Conservation (phyloP, 768 basidiomycete genomes). For the Podaxis rugospora region DNA sequence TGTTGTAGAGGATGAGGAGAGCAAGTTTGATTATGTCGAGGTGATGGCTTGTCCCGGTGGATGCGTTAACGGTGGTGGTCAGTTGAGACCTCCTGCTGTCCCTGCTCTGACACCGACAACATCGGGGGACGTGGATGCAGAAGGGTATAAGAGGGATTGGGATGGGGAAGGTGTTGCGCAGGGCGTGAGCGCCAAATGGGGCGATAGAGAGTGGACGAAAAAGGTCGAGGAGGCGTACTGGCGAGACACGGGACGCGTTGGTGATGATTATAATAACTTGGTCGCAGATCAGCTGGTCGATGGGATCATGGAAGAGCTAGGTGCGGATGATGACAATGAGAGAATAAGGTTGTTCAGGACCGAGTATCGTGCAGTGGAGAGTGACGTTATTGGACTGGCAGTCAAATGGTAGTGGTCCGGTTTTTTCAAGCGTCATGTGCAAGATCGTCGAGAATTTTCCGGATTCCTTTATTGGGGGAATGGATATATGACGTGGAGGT, state of each 20-base stretch:
- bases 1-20: conserved; percentile 27
- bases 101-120: not conserved
- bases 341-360: conserved; percentile 65
- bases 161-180: conserved; percentile 47
- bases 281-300: conserved; percentile 24
- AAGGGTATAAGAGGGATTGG: conserved; percentile 67
- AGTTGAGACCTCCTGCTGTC: conserved; percentile 43
- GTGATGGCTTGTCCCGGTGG: conserved; percentile 99
- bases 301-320: conserved; percentile 22
- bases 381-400: conserved; percentile 72
- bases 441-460: not conserved
- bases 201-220: conserved; percentile 76
- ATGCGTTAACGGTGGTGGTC: conserved; percentile 97
- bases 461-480: not conserved
- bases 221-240: conserved; percentile 84
- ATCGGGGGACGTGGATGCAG: conserved; percentile 37
- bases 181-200: conserved; percentile 64
- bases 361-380: conserved; percentile 80
- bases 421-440: not conserved
- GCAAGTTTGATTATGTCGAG: conserved; percentile 85
- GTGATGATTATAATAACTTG: conserved; percentile 2
- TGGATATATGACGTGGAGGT: not conserved
- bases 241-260: conserved; percentile 28
- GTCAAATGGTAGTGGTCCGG: conserved; percentile 57
- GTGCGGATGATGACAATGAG: conserved; percentile 27